Percentiles rank a stretch among this genome's conserved stretches.
Evolutionary conservation across 1,284 basidiomycete species (phyloP).

Genomic region (Melampsora americana): DNA sequence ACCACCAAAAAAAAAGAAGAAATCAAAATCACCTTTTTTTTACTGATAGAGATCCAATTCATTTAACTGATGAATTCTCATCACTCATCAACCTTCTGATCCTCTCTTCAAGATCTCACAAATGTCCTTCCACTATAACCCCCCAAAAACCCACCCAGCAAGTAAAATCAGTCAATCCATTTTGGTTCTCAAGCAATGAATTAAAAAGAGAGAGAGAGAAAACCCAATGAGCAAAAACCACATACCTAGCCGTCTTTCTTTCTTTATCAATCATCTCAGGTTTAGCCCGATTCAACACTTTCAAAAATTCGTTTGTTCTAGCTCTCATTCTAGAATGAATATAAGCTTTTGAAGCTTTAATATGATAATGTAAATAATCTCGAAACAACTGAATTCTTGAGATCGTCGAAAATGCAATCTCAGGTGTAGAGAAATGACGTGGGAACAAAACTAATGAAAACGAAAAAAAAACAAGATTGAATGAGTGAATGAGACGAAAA

Average conservation of each 20-base stretch:
- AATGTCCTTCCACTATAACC: conserved; percentile 42
- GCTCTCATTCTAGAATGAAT: conserved; percentile 98
- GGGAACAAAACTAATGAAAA: conserved; percentile 75
- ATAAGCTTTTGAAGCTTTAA: conserved; percentile 98
- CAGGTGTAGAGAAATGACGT: conserved; percentile 78
- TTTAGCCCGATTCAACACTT: conserved; percentile 97
- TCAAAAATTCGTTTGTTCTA: conserved; percentile 93
- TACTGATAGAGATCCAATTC: too few species aligned
- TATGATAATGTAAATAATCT: conserved; percentile 98
- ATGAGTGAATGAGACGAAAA: too few species aligned
- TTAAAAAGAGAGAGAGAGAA: too few species aligned
- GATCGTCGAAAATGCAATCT: conserved; percentile 77
- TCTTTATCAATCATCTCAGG: conserved; percentile 79
- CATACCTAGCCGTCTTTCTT: conserved; percentile 85
- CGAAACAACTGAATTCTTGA: conserved; percentile 96
- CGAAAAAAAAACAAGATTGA: background rate
- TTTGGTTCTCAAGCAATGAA: background rate
- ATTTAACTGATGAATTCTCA: too few species aligned
- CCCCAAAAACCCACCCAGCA: background rate
- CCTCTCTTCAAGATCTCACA: conserved; percentile 23
- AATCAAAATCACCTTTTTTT: too few species aligned
- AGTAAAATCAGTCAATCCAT: background rate
- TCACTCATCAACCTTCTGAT: too few species aligned
- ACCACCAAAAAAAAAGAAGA: too few species aligned
- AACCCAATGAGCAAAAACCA: conserved; percentile 45